Base-by-base conservation (phyloP, 257 asterid species). In the Solanum bulbocastanum region DNA sequence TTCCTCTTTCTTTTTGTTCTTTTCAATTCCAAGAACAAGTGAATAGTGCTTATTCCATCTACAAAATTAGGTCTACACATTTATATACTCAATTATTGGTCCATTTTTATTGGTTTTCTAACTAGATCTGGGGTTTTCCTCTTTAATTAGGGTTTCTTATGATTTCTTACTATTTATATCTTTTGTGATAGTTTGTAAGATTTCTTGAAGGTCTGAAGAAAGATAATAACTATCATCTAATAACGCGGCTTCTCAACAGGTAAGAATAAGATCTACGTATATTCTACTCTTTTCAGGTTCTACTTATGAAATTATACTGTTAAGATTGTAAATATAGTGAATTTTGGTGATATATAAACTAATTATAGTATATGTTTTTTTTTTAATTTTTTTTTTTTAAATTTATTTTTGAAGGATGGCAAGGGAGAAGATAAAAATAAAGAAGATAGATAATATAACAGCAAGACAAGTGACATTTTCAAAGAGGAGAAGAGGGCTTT, bases 401-500 rank as follows among this genome's bases (percentile, higher is more conserved):
- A 9, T 8, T 40, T 40, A 7, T 42, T 12, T 8, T 2, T 18
- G 3, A 20, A 82, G 39, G 62, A 91, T 91, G 93, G 93, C 91
- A 6, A 87, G 92, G 46, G 93, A 90, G 89, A 91, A 90, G 90
- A 91, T 91, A 42, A 90, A 90, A 85, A 91, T 91, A 84, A 91
- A 84, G 92, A 88, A 89, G 88, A 91, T 91, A 23, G 93, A 91
- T 46, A 91, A 91, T 66, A 60, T 86, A 7, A 90, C 93, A 1
- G 90, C 92, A 0, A 91, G 93, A 68, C 93, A 91, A 65, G 93
- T 91, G 84, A 91, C 93, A 25, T 91, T 91, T 73, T 91, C 93
- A 4, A 91, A 91, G 90, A 90, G 93, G 36, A 91, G 92, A 86
- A 76, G 90, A 71, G 93, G 93, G 36, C 85, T 91, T 14, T 87